A percentile compares a stretch with the other conserved stretches of the same genome.
These are phyloP conservation scores for Colletotrichum acutatum DNA, from an alignment of 2,329 filamentous ascomycete genomes.

Conservation along the genomic window DNA sequence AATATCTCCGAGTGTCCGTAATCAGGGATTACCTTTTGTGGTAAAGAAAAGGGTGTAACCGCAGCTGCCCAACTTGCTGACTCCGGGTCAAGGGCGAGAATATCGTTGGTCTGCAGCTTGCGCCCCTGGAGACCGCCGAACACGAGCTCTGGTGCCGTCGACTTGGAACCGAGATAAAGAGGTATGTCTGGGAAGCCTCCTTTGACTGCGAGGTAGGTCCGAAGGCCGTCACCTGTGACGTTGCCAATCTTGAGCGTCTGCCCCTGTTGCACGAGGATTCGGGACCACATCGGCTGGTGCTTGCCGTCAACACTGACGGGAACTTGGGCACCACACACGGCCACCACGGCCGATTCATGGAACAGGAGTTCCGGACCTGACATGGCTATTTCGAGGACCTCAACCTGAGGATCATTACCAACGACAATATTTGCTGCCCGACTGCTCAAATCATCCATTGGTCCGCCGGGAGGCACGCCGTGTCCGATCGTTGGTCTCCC, in stretches of 20 bases:
- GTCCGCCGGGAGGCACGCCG: slow-evolving; percentile 68
- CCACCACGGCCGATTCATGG: background rate
- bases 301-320: background rate
- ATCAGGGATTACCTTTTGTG: slow-evolving; percentile 26
- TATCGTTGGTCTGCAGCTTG: slow-evolving; percentile 63
- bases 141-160: slow-evolving; percentile 66
- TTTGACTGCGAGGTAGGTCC: slow-evolving; percentile 68
- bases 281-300: slow-evolving; percentile 1
- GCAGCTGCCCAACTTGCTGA: slow-evolving; percentile 30
- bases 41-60: background rate
- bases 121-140: slow-evolving; percentile 71
- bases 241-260: slow-evolving; percentile 50
- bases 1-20: slow-evolving; percentile 37
- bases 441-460: slow-evolving; percentile 70
- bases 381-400: slow-evolving; percentile 59
- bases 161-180: slow-evolving; percentile 68
- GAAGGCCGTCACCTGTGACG: slow-evolving; percentile 60
- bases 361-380: slow-evolving; percentile 7
- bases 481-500: slow-evolving; percentile 66
- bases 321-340: slow-evolving; percentile 2
- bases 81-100: slow-evolving; percentile 54
- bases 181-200: slow-evolving; percentile 55
- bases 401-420: slow-evolving; percentile 62
- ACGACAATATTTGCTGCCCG: slow-evolving; percentile 69
- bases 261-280: background rate